These are phyloP conservation scores for Cordyceps fumosorosea DNA, from an alignment of 2,329 filamentous ascomycete species.

Conservation along the genomic window DNA sequence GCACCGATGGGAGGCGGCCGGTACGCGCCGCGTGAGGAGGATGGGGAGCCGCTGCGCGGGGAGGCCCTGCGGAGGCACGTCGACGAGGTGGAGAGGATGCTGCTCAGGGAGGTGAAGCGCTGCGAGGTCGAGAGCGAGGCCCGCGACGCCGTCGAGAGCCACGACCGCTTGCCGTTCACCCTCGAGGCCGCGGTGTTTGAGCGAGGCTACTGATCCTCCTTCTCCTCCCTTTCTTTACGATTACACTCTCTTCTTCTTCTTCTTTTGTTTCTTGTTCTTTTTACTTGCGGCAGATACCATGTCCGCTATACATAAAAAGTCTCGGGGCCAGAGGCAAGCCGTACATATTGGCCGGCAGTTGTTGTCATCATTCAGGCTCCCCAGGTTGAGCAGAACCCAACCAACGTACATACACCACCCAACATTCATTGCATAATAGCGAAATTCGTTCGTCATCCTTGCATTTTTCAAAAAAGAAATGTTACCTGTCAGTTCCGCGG, in stretches of 20 bases:
- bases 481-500: neutral
- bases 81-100: neutral
- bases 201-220: neutral
- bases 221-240: neutral
- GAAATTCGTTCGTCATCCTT: neutral
- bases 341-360: neutral
- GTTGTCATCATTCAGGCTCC: neutral
- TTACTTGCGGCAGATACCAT: neutral
- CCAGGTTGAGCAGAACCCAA: neutral
- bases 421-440: neutral
- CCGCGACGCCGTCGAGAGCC: neutral
- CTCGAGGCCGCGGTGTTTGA: neutral
- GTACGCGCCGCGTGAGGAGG: neutral
- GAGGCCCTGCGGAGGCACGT: neutral
- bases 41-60: neutral
- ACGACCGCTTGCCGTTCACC: neutral
- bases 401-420: neutral
- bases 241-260: neutral
- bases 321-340: neutral
- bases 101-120: neutral
- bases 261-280: neutral
- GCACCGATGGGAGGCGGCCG: neutral
- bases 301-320: neutral
- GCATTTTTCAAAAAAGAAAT: neutral
- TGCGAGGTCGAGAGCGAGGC: constrained; percentile 8